These are phyloP conservation scores for Biscogniauxia mediterranea DNA, from an alignment of 2,329 filamentous ascomycete genomes.

Conservation along the genomic window DNA sequence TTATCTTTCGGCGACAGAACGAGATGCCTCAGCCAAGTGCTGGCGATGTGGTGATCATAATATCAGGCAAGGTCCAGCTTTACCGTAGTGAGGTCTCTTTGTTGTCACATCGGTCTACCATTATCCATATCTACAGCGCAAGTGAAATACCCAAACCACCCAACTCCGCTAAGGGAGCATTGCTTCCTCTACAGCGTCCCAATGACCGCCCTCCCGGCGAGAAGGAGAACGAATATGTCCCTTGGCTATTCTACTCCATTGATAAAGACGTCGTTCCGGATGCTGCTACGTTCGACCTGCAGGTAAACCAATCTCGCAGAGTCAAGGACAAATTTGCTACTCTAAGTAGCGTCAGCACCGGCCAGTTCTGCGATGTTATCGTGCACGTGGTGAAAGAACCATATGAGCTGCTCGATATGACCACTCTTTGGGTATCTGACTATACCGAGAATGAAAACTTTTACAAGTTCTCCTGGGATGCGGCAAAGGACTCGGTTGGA, in stretches of 20 bases:
- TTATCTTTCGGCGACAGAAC: constrained; percentile 57
- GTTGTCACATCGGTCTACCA: constrained; percentile 41
- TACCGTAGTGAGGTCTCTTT: constrained; percentile 39
- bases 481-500: constrained; percentile 27
- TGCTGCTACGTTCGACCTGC: constrained; percentile 41
- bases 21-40: constrained; percentile 47
- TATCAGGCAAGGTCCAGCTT: constrained; percentile 50
- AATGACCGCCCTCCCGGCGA: constrained; percentile 19
- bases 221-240: constrained; percentile 44
- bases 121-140: constrained; percentile 45
- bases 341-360: constrained; percentile 59
- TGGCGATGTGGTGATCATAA: constrained; percentile 66
- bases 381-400: constrained; percentile 65
- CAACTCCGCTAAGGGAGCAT: constrained; percentile 34
- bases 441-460: constrained; percentile 72
- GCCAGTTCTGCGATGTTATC: constrained; percentile 65
- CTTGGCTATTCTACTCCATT: constrained; percentile 45
- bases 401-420: constrained; percentile 41
- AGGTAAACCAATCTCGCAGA: constrained; percentile 40
- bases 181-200: constrained; percentile 18
- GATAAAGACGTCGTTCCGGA: constrained; percentile 45
- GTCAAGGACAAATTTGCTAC: constrained; percentile 58
- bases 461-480: constrained; percentile 46
- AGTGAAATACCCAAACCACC: constrained; percentile 41
- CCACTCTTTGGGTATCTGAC: constrained; percentile 74